A percentile compares a stretch with the other conserved stretches of the same genome.
These are phyloP conservation scores for Magnolia sinica DNA, from an alignment of 164 flowering plant genomes.

Conservation along the genomic window DNA sequence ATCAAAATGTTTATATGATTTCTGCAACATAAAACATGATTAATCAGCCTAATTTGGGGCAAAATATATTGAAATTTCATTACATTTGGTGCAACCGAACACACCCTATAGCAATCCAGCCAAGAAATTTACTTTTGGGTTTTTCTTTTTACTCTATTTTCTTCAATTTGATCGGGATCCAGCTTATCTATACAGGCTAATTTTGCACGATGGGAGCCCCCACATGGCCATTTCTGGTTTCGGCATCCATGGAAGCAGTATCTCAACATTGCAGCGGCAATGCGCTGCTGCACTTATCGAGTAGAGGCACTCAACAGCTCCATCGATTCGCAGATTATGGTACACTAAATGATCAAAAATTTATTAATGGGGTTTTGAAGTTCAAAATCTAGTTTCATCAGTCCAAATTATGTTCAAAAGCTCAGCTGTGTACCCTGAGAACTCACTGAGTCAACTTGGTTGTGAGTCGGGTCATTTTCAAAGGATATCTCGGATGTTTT, in stretches of 20 bases:
- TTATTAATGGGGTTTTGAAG: too few relatives aligned
- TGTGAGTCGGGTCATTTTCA: background rate
- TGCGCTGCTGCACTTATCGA: constrained; percentile 58
- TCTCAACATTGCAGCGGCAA: constrained; percentile 51
- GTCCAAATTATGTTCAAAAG: too few relatives aligned
- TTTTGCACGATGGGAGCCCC: constrained; percentile 86
- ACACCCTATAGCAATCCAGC: background rate
- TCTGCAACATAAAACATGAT: too few relatives aligned
- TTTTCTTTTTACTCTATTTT: background rate
- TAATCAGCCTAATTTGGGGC: too few relatives aligned
- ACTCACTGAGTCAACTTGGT: too few relatives aligned
- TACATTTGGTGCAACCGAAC: too few relatives aligned
- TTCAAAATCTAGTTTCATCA: too few relatives aligned
- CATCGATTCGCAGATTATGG: constrained; percentile 51
- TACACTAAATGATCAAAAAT: constrained; percentile 8
- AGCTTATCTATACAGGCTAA: constrained; percentile 43
- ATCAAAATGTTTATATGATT: too few relatives aligned
- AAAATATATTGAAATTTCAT: too few relatives aligned
- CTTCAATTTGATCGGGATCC: background rate
- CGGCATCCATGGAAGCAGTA: constrained; percentile 83
- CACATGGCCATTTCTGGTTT: constrained; percentile 67
- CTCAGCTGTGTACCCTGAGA: too few relatives aligned
- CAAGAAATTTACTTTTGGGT: background rate
- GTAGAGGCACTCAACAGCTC: constrained; percentile 63
- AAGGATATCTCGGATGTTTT: background rate